Evolutionary conservation across 164 flowering plant species (phyloP).

Genomic region (Berberis thunbergii): DNA sequence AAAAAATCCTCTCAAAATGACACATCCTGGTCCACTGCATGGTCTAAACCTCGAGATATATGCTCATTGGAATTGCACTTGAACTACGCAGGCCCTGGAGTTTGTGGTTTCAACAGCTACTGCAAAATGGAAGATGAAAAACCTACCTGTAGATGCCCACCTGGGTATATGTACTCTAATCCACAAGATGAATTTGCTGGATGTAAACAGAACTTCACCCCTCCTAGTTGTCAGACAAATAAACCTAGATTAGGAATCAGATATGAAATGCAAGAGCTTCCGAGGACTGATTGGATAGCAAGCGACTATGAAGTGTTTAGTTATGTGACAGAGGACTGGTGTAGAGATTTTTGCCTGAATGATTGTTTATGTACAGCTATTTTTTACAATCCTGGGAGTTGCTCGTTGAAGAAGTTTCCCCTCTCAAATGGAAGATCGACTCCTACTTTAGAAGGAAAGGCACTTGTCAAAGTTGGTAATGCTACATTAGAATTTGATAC

Average conservation of each 20-base stretch:
- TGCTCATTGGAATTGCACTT: background rate
- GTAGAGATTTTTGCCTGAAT: slow-evolving; percentile 21
- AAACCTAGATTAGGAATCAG: slow-evolving; percentile 3
- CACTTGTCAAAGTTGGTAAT: slow-evolving; percentile 12
- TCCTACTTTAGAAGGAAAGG: background rate
- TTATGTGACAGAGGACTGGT: slow-evolving; percentile 15
- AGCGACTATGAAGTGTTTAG: slow-evolving; percentile 23
- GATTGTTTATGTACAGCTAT: slow-evolving; percentile 19
- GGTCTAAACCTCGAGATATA: slow-evolving; percentile 14
- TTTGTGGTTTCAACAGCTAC: slow-evolving; percentile 46
- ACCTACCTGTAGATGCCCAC: slow-evolving; percentile 34
- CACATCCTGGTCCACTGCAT: slow-evolving; percentile 10
- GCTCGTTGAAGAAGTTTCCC: slow-evolving; percentile 19
- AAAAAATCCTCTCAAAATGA: slow-evolving; percentile 7
- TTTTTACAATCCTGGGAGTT: background rate
- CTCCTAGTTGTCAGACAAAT: slow-evolving; percentile 19
- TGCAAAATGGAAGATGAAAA: slow-evolving; percentile 1
- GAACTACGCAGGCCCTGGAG: slow-evolving; percentile 14
- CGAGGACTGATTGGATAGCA: slow-evolving; percentile 29
- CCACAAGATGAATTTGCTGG: slow-evolving; percentile 25
- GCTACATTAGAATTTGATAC: background rate
- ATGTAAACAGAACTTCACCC: slow-evolving; percentile 30
- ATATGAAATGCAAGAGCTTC: slow-evolving; percentile 16
- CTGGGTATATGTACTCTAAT: slow-evolving; percentile 30
- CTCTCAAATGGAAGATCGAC: slow-evolving; percentile 11